Evolutionary conservation across 768 basidiomycete species (phyloP), one percentile per base, ranked within the genome.

Genomic region (Infundibulicybe gibba): DNA sequence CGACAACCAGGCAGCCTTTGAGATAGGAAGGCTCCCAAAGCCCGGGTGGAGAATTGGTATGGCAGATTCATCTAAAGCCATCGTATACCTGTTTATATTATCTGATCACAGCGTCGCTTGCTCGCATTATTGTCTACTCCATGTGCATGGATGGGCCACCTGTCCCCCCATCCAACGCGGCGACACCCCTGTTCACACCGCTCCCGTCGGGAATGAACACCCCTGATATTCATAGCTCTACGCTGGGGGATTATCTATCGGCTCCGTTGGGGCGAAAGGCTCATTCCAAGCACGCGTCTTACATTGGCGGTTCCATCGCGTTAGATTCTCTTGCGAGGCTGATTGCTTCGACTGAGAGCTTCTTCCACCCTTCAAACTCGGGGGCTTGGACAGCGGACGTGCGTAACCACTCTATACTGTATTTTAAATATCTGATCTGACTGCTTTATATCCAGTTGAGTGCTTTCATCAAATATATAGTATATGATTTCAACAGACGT

Each of bases 331-430:
- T 95, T n/a, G 82, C 81, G 10, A 85, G 85, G 61, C 68, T 95
- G 50, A 82, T 95, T 54, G 88, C 87, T 6, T 90, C 90, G 5
- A 87, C 83, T 20, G 93, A 95, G 63, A 84, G 83, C 47, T 93
- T 92, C 68, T 95, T 94, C 67, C 92, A 94, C 60, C 92, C 92
- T 0, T 85, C 85, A 9, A 93, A 91, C 58, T 88, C 88, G 2
- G 91, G 91, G 8, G 71, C 77, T 10, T 93, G 90, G 86, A 90
- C 90, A 3, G 67, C 75, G 43, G 85, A 87, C 69, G 85, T 85
- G 65, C 49, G 77, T 65, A 30, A 4, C 41, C 25, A 25, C 30
- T 12, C 37, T 21, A 15, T 14, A n/a, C 10, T 40, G 9, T 40
- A 17, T 35, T 32, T 47, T 5, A 49, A n/a, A 25, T 13, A 43